Evolutionary conservation across 1,139 yeast genomes (phyloP).

Genomic region (Protomyces arabidopsidicola): DNA sequence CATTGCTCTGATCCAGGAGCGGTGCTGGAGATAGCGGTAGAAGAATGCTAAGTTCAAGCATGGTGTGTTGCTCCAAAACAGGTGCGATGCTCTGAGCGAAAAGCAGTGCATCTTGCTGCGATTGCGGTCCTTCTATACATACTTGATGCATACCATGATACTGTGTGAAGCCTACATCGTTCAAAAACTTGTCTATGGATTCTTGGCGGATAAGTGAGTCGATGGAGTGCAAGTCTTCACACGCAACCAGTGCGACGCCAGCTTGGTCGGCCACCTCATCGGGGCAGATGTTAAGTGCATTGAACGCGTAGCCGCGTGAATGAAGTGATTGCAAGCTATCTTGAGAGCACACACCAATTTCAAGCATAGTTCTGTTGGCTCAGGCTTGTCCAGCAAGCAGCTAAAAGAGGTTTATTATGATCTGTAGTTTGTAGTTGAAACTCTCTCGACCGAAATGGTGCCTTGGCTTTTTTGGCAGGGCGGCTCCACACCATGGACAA

Average conservation of each 20-base stretch:
- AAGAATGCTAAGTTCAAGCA: conserved; percentile 17
- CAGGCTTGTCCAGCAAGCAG: too few relatives aligned
- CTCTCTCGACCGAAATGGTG: too few relatives aligned
- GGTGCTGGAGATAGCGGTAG: conserved; percentile 14
- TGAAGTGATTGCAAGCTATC: conserved; percentile 6
- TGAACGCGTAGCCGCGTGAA: conserved; percentile 19
- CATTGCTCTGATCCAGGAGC: conserved; percentile 2
- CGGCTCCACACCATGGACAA: background rate
- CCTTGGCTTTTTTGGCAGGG: too few relatives aligned
- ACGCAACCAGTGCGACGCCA: conserved; percentile 9
- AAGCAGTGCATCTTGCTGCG: conserved; percentile 14
- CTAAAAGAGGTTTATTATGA: too few relatives aligned
- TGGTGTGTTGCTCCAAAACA: conserved; percentile 5
- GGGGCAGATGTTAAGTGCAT: conserved; percentile 9
- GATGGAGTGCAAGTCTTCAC: conserved; percentile 16
- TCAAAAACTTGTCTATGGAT: background rate
- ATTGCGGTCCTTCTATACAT: conserved; percentile 8
- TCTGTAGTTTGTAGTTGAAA: too few relatives aligned
- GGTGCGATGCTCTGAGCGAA: conserved; percentile 22
- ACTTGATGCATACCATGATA: conserved; percentile 11
- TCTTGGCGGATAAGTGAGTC: conserved; percentile 25
- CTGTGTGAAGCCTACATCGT: conserved; percentile 24
- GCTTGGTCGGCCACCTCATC: conserved; percentile 7
- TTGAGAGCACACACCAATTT: conserved; percentile 9
- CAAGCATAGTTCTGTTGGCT: background rate